Percentiles rank a stretch among this genome's conserved stretches.
phyloP scores from a whole-genome alignment of 106 monocot species.

The Allium cepa region DNA sequence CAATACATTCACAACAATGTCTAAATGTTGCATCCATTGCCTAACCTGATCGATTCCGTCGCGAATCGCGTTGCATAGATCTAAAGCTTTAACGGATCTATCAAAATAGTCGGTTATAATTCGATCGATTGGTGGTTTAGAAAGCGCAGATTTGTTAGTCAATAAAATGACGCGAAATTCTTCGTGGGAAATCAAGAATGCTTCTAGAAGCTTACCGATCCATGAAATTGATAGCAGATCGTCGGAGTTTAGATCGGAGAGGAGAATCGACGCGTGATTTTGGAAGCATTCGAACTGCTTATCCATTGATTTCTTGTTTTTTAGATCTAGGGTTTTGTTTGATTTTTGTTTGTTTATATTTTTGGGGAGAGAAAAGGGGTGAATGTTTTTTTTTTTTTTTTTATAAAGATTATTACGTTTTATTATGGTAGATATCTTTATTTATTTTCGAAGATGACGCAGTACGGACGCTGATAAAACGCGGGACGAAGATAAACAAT shows the following conservation, averaged over 20 bases:
- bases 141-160: neutral
- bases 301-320: no score
- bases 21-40: constrained; percentile 37
- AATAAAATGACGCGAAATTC: constrained; percentile 40
- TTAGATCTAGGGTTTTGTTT: no score
- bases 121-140: constrained; percentile 32
- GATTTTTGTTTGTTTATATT: no score
- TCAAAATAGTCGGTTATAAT: constrained; percentile 47
- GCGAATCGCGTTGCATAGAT: constrained; percentile 54
- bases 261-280: constrained; percentile 32
- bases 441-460: no score
- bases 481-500: no score
- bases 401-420: no score
- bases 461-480: no score
- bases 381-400: no score
- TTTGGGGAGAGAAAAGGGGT: no score
- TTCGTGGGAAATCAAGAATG: constrained; percentile 37
- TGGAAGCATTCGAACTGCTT: constrained; percentile 23
- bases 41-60: constrained; percentile 53
- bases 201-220: constrained; percentile 41
- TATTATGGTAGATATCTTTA: no score
- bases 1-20: constrained; percentile 25
- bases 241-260: constrained; percentile 24
- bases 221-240: constrained; percentile 51
- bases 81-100: constrained; percentile 46